A percentile compares a stretch with the other conserved stretches of the same genome.
These are phyloP conservation scores for Cadophora malorum DNA, from an alignment of 2,329 filamentous ascomycete species.

Conservation along the genomic window DNA sequence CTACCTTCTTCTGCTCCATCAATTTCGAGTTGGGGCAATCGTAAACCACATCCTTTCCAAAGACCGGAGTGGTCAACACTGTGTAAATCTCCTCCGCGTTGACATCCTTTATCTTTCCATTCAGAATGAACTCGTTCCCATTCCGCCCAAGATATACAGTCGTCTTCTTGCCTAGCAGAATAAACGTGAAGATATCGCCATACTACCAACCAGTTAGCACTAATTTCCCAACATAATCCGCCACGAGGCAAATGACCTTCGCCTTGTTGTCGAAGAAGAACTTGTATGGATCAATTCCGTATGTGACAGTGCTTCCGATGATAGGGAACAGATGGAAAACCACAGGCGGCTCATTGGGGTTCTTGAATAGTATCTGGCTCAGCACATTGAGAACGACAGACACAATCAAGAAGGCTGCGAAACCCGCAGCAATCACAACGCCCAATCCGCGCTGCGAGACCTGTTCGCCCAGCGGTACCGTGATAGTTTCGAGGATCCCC, in stretches of 20 bases:
- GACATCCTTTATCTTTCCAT: slow-evolving; percentile 88
- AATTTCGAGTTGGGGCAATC: slow-evolving; percentile 90
- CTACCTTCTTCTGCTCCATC: slow-evolving; percentile 95
- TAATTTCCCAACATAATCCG: slow-evolving; percentile 20
- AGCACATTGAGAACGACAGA: slow-evolving; percentile 80
- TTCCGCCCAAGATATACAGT: slow-evolving; percentile 83
- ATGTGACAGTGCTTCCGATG: slow-evolving; percentile 89
- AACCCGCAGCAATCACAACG: slow-evolving; percentile 38
- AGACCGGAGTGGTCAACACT: slow-evolving; percentile 74
- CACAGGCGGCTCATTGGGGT: slow-evolving; percentile 79
- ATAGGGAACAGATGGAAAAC: slow-evolving; percentile 85
- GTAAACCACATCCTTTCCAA: slow-evolving; percentile 87
- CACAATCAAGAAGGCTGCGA: slow-evolving; percentile 53
- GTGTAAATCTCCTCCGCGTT: slow-evolving; percentile 91
- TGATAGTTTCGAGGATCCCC: slow-evolving; percentile 43
- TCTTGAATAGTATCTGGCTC: slow-evolving; percentile 80
- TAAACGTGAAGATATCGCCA: slow-evolving; percentile 88
- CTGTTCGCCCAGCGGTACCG: slow-evolving; percentile 40
- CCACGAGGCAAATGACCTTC: slow-evolving; percentile 68
- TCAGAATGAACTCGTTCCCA: slow-evolving; percentile 91
- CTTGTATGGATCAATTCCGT: slow-evolving; percentile 90
- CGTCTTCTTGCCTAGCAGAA: slow-evolving; percentile 87
- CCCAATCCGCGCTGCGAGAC: slow-evolving; percentile 40
- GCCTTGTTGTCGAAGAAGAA: slow-evolving; percentile 79
- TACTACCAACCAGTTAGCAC: slow-evolving; percentile 58